A percentile compares a stretch with the other conserved stretches of the same genome.
Conservation (phyloP, 2,329 filamentous ascomycete genomes). For the Pestalotiopsis sp. region DNA sequence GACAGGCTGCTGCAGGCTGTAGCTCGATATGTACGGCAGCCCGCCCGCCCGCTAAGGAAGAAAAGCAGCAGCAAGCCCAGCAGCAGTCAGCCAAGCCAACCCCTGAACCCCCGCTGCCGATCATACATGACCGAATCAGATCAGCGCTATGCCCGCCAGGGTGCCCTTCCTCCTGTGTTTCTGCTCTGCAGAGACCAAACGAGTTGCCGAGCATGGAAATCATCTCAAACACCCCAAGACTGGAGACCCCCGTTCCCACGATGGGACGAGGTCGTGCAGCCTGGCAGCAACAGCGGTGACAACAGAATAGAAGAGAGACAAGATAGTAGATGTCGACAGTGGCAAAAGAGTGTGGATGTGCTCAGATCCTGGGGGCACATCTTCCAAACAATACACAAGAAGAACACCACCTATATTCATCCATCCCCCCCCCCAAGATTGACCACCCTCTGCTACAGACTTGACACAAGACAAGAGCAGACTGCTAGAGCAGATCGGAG, state of each 20-base stretch:
- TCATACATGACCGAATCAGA: constrained; percentile 25
- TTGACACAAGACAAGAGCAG: constrained; percentile 2
- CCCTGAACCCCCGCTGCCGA: constrained; percentile 23
- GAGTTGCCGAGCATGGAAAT: neutral
- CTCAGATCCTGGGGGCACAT: neutral
- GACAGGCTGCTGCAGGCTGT: neutral
- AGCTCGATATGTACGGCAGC: constrained; percentile 2
- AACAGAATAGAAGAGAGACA: neutral
- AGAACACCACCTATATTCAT: neutral
- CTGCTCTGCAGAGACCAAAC: constrained; percentile 1
- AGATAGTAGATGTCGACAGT: neutral
- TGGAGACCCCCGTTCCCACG: neutral
- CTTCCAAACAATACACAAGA: neutral
- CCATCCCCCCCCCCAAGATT: neutral
- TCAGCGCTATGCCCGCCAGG: constrained; percentile 15
- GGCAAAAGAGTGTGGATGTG: neutral
- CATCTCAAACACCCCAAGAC: constrained; percentile 2
- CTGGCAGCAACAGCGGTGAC: neutral
- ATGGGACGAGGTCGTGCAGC: neutral
- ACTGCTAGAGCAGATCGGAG: neutral
- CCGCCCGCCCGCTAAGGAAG: neutral
- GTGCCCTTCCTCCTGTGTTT: constrained; percentile 7
- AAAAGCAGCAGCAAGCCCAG: neutral
- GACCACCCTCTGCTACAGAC: neutral
- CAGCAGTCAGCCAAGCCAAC: neutral